Conservation (phyloP, 495 filamentous ascomycete genomes). For the Neurospora tetrasperma region DNA sequence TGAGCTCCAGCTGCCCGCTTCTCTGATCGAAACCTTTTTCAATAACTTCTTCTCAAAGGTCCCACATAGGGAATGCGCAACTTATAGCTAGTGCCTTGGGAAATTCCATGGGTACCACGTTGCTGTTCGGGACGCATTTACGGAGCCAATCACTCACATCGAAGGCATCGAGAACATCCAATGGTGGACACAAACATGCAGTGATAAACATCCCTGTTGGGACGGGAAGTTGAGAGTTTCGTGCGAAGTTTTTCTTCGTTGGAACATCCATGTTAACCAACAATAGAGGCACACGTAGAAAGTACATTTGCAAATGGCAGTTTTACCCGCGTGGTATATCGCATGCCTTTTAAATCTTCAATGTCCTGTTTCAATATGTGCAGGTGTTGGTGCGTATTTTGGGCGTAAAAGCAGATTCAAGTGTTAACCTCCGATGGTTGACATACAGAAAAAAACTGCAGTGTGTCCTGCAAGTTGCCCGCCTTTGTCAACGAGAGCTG, state of each 20-base stretch:
- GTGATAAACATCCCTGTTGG: background rate
- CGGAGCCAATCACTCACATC: background rate
- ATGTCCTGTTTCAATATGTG: background rate
- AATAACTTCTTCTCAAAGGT: background rate
- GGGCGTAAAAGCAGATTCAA: background rate
- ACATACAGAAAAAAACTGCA: background rate
- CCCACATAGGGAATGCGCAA: background rate
- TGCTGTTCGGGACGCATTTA: background rate
- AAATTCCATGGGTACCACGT: background rate
- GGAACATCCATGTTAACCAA: background rate
- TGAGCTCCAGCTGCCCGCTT: background rate
- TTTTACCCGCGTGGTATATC: background rate
- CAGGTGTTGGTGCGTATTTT: background rate
- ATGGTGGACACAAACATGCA: background rate
- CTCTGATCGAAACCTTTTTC: too few relatives aligned
- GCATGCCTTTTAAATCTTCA: background rate
- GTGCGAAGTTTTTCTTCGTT: background rate
- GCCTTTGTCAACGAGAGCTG: background rate
- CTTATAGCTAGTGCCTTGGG: background rate
- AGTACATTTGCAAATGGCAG: background rate
- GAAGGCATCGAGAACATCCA: background rate
- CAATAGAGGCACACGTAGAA: background rate
- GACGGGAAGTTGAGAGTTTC: background rate
- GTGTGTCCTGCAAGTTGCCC: background rate
- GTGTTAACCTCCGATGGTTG: background rate